Percentiles rank a stretch among this genome's conserved stretches.
Conservation (phyloP, 176 grass and related monocot genomes). For the Hordeum vulgare region DNA sequence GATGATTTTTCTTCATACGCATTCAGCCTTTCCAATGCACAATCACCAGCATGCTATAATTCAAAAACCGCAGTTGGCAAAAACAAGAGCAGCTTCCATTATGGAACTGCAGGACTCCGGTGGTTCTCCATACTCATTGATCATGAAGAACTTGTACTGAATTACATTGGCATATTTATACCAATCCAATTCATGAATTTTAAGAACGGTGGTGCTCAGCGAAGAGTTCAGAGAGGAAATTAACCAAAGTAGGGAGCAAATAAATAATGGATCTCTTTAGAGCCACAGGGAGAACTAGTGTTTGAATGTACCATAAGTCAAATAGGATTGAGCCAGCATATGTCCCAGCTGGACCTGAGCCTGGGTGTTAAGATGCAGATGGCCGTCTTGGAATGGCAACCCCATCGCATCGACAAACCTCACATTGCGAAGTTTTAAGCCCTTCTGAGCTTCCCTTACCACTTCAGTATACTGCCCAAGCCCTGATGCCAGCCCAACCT, state of each 20-base stretch:
- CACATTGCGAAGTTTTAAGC: slow-evolving; percentile 55
- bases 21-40: neutral
- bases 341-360: slow-evolving; percentile 80
- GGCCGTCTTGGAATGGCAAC: slow-evolving; percentile 51
- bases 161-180: neutral
- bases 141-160: neutral
- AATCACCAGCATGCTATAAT: slow-evolving; percentile 3
- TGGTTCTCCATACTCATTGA: neutral
- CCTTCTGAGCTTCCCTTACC: slow-evolving; percentile 69
- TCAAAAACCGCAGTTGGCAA: neutral
- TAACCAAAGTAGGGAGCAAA: neutral
- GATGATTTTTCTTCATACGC: neutral
- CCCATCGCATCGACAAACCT: slow-evolving; percentile 71
- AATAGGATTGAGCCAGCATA: slow-evolving; percentile 73
- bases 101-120: neutral
- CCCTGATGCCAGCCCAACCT: slow-evolving; percentile 87
- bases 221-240: neutral
- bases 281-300: slow-evolving; percentile 16
- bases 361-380: slow-evolving; percentile 78
- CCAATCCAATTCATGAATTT: neutral
- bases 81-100: neutral
- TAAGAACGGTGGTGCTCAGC: neutral
- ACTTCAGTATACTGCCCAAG: slow-evolving; percentile 63
- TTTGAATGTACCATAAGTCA: slow-evolving; percentile 57
- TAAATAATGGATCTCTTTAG: neutral